These are phyloP conservation scores for Xylaria cubensis DNA, from an alignment of 495 filamentous ascomycete genomes.

Conservation along the genomic window DNA sequence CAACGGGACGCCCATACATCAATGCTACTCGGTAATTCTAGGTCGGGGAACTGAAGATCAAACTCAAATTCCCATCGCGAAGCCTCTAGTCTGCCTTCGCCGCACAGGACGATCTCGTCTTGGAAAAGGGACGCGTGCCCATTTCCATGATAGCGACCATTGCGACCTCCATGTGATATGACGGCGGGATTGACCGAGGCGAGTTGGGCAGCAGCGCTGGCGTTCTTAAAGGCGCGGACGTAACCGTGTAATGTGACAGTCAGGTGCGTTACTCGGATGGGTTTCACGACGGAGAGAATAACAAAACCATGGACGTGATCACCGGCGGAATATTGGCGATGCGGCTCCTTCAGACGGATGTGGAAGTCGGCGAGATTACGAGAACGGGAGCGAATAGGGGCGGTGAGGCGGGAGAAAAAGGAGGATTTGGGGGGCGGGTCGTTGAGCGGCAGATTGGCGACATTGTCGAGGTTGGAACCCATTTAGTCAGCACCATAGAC, in stretches of 20 bases:
- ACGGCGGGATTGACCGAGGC: conserved; percentile 52
- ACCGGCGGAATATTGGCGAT: conserved; percentile 78
- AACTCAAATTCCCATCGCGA: conserved; percentile 94
- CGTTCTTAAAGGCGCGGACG: conserved; percentile 85
- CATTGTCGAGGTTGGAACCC: conserved; percentile 44
- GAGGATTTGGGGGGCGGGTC: conserved; percentile 48
- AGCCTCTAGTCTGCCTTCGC: conserved; percentile 83
- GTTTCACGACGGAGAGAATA: conserved; percentile 78
- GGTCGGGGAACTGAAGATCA: conserved; percentile 78
- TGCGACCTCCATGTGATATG: conserved; percentile 51
- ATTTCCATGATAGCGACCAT: conserved; percentile 76
- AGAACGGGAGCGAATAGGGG: conserved; percentile 64
- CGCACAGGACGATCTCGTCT: conserved; percentile 88
- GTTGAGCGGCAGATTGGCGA: conserved; percentile 38
- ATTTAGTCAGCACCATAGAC: conserved; percentile 39
- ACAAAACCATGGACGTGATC: conserved; percentile 75
- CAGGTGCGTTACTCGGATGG: conserved; percentile 87
- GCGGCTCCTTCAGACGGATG: conserved; percentile 81
- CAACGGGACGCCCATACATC: conserved; percentile 67
- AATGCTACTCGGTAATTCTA: conserved; percentile 87
- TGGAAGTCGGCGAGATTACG: conserved; percentile 84
- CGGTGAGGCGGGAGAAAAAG: conserved; percentile 57
- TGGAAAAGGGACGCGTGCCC: conserved; percentile 87
- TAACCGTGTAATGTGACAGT: conserved; percentile 86
- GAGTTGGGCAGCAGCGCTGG: conserved; percentile 68